Conservation (phyloP, 2,329 filamentous ascomycete genomes). For the Plenodomus biglobosus region DNA sequence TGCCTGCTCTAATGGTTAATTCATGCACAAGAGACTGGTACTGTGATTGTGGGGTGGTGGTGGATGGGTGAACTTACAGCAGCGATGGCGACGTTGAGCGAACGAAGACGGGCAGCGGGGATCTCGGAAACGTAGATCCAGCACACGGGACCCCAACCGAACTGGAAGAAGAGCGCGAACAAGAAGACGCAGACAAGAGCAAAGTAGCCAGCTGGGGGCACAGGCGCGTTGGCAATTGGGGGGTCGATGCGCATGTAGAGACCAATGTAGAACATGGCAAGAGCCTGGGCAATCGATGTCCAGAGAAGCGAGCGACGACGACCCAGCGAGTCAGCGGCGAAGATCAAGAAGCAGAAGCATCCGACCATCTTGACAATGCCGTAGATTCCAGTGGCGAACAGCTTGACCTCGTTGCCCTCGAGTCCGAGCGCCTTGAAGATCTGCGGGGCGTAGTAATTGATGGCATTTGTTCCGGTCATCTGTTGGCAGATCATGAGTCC, state of each 20-base stretch:
- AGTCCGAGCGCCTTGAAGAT: conserved; percentile 70
- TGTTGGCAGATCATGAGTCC: conserved; percentile 68
- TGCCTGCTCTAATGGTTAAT: background rate
- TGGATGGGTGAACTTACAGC: conserved; percentile 45
- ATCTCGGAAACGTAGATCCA: conserved; percentile 75
- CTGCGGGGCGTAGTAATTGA: conserved; percentile 67
- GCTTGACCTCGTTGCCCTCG: conserved; percentile 56
- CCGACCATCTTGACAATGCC: conserved; percentile 69
- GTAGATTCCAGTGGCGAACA: conserved; percentile 75
- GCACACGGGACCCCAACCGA: conserved; percentile 67
- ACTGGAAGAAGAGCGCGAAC: conserved; percentile 66
- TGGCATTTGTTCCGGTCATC: conserved; percentile 61
- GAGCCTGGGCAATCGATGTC: conserved; percentile 64
- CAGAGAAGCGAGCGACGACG: conserved; percentile 64
- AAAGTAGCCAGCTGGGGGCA: conserved; percentile 68
- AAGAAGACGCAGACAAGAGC: conserved; percentile 72
- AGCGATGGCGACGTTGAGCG: conserved; percentile 67
- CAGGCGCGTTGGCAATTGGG: conserved; percentile 55
- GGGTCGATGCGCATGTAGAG: conserved; percentile 66
- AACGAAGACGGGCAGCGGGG: conserved; percentile 65
- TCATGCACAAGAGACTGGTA: background rate
- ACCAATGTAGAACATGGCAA: conserved; percentile 70
- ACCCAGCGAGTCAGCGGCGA: conserved; percentile 69
- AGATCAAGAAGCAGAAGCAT: conserved; percentile 65
- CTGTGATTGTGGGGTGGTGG: background rate